Evolutionary conservation across 2,329 filamentous ascomycete species (phyloP), one percentile per base, ranked within the genome.

Genomic region (Beauveria rudraprayagi): DNA sequence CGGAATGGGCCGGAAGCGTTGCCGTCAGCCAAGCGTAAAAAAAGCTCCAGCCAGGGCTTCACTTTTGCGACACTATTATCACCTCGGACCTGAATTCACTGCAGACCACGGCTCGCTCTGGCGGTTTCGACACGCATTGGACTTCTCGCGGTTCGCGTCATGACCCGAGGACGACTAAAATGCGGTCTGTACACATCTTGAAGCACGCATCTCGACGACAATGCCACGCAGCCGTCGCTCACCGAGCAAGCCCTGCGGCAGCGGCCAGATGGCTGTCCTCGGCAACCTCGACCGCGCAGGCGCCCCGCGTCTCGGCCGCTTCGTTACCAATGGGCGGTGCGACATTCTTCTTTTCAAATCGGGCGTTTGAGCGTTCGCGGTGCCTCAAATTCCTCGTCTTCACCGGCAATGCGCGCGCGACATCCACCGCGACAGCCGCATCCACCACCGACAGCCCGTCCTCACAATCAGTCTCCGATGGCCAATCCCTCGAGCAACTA

Each of bases 271-370:
- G 71, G 65, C 68, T 74, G 58, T 70, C 71, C 40, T 69, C 71
- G 17, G 64, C 67, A n/a, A 57, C 65, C 22, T 59, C 66, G 56
- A 65, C 66, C 62, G 47, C 63, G 43, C 37, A 30, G 7, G 57
- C 40, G 37, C 40, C 47, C 7, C 60, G 60, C 22, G 47, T 52
- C 47, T 57, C 60, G 7, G 30, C 54, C 9, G 64, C 66, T 43
- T 19, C 66, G 6, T 46, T 65, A 16, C 64, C 66, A 22, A 63
- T 63, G 40, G 65, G 62, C 10, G 46, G 59, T 2, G 62, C 66
- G 5, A 58, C 66, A 19, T 76, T 75, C 62, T 75, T 75, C 16
- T 61, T 75, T 3, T 74, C 73, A 3, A 75, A 75, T 46, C 68
- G 71, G 9, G 50, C 71, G 1, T 71, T 75, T 62, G 71, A 74